Conservation (phyloP, 1,139 yeast species). For the Debaryomycetaceae sp. region DNA sequence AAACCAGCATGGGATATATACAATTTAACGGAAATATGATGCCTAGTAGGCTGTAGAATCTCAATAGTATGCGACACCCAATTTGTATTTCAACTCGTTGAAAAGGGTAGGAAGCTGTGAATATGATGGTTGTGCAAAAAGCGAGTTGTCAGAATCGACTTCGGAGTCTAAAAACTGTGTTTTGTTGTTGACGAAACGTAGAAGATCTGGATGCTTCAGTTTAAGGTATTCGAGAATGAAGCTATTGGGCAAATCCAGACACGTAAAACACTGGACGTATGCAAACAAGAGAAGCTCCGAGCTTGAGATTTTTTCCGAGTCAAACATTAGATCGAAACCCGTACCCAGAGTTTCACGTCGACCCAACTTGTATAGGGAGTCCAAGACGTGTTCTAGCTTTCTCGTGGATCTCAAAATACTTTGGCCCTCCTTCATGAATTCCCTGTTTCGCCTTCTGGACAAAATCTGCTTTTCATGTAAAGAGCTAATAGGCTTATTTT, state of each 20-base stretch:
- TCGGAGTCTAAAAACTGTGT: not conserved
- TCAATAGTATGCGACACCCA: not conserved
- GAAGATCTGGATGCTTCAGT: slow-evolving; percentile 22
- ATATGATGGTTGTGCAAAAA: not conserved
- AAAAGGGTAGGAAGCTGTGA: not conserved
- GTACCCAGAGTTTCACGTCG: slow-evolving; percentile 10
- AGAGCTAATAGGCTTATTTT: slow-evolving; percentile 45
- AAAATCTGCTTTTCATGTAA: slow-evolving; percentile 49
- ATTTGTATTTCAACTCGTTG: not conserved
- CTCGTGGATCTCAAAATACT: slow-evolving; percentile 51
- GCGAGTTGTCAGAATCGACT: not conserved
- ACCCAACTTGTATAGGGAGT: slow-evolving; percentile 19
- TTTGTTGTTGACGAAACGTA: slow-evolving; percentile 3
- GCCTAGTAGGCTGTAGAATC: too few relatives aligned
- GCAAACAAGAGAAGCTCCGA: slow-evolving; percentile 31
- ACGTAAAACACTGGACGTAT: slow-evolving; percentile 34
- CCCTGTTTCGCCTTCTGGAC: slow-evolving; percentile 37
- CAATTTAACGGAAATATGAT: too few relatives aligned
- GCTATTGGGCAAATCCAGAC: slow-evolving; percentile 39
- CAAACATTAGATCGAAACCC: slow-evolving; percentile 14
- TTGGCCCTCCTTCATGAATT: slow-evolving; percentile 45
- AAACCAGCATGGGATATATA: too few relatives aligned
- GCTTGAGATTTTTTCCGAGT: slow-evolving; percentile 9
- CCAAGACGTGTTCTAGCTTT: slow-evolving; percentile 32
- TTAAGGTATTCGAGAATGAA: slow-evolving; percentile 34